Conservation (phyloP, 805 yeast genomes). For the Monosporozyma yasuniensis region DNA sequence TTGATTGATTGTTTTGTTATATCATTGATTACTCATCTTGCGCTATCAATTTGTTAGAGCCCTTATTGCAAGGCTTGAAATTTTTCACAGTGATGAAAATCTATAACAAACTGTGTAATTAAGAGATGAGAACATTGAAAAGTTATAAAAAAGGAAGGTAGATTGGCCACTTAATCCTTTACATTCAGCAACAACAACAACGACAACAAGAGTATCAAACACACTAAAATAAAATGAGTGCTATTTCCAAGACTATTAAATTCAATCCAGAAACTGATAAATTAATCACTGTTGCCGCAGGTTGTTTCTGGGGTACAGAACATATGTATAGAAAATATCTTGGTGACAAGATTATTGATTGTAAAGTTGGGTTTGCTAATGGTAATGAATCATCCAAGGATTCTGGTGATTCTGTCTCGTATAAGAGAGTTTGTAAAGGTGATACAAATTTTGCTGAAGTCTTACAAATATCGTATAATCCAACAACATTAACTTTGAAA, state of each 20-base stretch:
- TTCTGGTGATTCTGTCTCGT: slow-evolving; percentile 32
- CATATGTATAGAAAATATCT: slow-evolving; percentile 68
- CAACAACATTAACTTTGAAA: slow-evolving; percentile 45
- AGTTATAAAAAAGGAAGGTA: not conserved
- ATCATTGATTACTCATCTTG: not conserved
- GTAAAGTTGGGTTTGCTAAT: slow-evolving; percentile 86
- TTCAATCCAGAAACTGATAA: slow-evolving; percentile 40
- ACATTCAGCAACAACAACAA: no score
- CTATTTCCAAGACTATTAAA: slow-evolving; percentile 34
- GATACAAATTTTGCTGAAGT: slow-evolving; percentile 75
- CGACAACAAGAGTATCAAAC: not conserved
- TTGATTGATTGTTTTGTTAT: not conserved
- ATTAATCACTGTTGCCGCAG: slow-evolving; percentile 52
- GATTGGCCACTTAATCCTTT: not conserved
- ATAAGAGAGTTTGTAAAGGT: slow-evolving; percentile 67
- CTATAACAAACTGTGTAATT: not conserved
- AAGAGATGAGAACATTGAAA: not conserved
- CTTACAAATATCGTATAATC: slow-evolving; percentile 75
- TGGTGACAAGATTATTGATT: slow-evolving; percentile 52
- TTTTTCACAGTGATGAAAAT: not conserved
- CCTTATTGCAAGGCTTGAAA: not conserved
- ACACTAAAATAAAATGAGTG: slow-evolving; percentile 16
- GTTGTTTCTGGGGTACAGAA: slow-evolving; percentile 88
- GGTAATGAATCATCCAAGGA: slow-evolving; percentile 48
- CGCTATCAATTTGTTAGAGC: not conserved